Evolutionary conservation across 2,329 filamentous ascomycete species (phyloP), one percentile per base, ranked within the genome.

Genomic region (Calonectria pteridis): DNA sequence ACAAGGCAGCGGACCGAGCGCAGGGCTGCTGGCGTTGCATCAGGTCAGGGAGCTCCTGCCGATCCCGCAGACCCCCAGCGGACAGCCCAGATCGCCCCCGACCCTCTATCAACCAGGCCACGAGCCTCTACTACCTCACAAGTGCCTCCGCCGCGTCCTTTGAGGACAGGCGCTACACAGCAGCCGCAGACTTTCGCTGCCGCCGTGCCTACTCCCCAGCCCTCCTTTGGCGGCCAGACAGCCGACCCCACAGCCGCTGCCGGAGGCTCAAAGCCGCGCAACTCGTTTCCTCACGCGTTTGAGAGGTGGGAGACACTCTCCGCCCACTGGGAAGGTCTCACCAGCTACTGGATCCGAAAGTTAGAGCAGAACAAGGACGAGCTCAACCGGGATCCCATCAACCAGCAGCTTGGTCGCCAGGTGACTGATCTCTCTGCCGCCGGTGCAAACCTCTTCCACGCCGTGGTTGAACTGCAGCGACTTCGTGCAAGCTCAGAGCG

Each of bases 381-480:
- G 77, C 91, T 98, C 49, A 93, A 94, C 76, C 89, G 93, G 16
- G 94, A 97, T 78, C 94, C 96, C 0, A 87, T 98, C 31, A 95
- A 93, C 59, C 93, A 96, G 73, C 96, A 98, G 81, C 91, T 98
- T 81, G 95, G 95, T 14, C 93, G 97, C 37, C 97, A 99, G 83
- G 96, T 99, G 67, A 98, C 95, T 0, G 97, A 99, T 83, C 89
- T 99, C n/a, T 98, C 97, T 31, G 97, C 97, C 10, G 97, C 97
- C 0, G 97, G 97, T 16, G 97, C 97, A 6, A 99, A 99, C 79
- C 89, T 99, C 0, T 99, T 99, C 84, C 97, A 99, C 83, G 97
- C 97, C 13, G 96, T 99, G 0, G 97, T 99, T 4, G 97, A 99
- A 84, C 88, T 99, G 58, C 97, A 99, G 84, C 93, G 97, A 35